Conservation (phyloP, 305 asterid species). For the Fraxinus albicans region DNA sequence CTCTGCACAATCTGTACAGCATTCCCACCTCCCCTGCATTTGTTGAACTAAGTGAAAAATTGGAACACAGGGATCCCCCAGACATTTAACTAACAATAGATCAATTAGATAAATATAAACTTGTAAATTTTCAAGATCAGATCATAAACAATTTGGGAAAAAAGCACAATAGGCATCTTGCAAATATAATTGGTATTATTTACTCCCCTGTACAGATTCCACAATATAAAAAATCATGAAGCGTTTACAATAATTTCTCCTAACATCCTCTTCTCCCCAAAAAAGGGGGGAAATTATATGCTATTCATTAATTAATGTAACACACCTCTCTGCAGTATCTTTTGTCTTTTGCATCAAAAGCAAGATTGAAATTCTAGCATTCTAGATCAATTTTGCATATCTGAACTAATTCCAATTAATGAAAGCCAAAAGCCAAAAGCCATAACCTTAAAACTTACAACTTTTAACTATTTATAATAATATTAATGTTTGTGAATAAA, state of each 20-base stretch:
- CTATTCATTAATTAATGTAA: neutral
- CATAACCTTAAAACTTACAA: neutral
- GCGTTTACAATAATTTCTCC: neutral
- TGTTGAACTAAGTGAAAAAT: conserved; percentile 24
- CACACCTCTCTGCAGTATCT: neutral
- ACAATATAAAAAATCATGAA: neutral
- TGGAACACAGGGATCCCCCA: conserved; percentile 18
- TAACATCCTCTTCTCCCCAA: neutral
- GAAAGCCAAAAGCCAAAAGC: conserved; percentile 1
- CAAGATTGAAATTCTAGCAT: neutral
- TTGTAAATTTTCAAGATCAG: conserved; percentile 3
- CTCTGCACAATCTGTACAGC: conserved; percentile 97
- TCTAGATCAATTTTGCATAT: conserved; percentile 4
- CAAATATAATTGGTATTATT: neutral
- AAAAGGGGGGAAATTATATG: neutral
- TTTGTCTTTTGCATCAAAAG: neutral
- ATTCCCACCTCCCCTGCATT: conserved; percentile 77
- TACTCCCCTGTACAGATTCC: neutral
- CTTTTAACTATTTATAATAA: neutral
- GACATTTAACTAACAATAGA: conserved; percentile 3
- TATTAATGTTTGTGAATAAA: neutral
- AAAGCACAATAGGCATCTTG: neutral
- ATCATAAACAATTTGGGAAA: neutral
- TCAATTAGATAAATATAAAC: neutral
- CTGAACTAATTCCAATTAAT: neutral